Evolutionary conservation across 1,284 basidiomycete genomes (phyloP), one percentile per base, ranked within the genome.

Genomic region (Sanguinoderma infundibulare): DNA sequence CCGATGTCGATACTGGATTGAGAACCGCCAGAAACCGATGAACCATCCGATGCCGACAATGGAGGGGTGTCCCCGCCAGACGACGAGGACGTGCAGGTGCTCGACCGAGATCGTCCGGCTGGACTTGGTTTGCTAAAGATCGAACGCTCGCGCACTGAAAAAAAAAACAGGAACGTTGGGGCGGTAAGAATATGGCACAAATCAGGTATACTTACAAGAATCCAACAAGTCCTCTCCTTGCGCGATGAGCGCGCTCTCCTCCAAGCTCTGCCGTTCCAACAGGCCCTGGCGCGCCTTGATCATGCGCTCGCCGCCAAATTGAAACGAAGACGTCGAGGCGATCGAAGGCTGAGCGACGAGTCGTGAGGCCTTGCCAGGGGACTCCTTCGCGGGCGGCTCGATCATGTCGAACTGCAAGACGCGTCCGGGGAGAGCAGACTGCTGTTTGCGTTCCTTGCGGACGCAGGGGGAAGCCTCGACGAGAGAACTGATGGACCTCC

Each of bases 1-100:
- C 81, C 80, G 3, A 92, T 69, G 70, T 93, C 91, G 61, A 92
- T 87, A 73, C 90, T 91, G 0, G 86, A 90, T 69, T 89, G 83
- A 0, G 90, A 92, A 26, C 86, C 87, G 12, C 86, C 87, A 0
- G 87, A 90, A 49, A 85, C 74, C 0, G 83, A 83, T 0, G 89
- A 88, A 7, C 83, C 83, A 60, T 90, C 89, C 0, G 83, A 88
- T 6, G 78, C 72, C 0, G 87, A 87, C 5, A 92, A 77, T 0
- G 90, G 87, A 5, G 90, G 91, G 0, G 91, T 92, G 17, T 90
- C 88, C 10, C 74, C 79, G 30, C 87, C 89, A 24, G 89, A 89
- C 70, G 82, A 85, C 10, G 78, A 78, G 0, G 77, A 79, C 0
- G 87, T 87, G 66, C 80, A 83, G 0, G 89, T 91, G 62, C 86